Evolutionary conservation across 306 rosid genomes (phyloP), one percentile per base, ranked within the genome.

Genomic region (Purshia tridentata): DNA sequence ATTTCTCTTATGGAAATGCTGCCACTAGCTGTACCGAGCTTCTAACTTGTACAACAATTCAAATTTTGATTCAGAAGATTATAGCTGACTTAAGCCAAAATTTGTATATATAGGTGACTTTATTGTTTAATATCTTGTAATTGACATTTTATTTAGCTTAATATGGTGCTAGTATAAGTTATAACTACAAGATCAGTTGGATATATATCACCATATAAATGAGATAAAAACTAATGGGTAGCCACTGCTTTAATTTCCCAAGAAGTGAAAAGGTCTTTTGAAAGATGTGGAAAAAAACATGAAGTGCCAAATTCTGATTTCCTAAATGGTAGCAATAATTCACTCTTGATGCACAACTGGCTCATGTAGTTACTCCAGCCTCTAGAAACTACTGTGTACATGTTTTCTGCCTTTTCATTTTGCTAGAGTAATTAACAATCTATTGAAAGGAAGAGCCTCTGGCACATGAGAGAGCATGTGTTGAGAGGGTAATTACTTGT

Each of bases 1-100:
- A 55, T 65, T 39, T 67, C 58, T 68, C 69, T 69, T 55, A 68
- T 64, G 65, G 68, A 61, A 65, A 42, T 65, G 65, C 69, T 66
- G 55, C 9, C 39, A 10, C 41, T 57, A 23, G n/a, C 18, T 57
- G 35, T 23, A 8, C 6, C 29, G 63, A 13, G n/a, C 42, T 11
- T 61, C 35, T 29, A 1, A 37, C 46, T 29, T 60, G 46, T 60
- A 6, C 13, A 10, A n/a, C 9, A 58, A 29, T 10, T 29, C 35
- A 59, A 6, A 22, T 37, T 35, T 60, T 15, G 14, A 29, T 29
- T 29, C 35, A 29, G 35, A 1, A 29, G 35, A 29, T 29, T 29
- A 29, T 29, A 29, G 35, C 35, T 29, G 35, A 29, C 35, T 29
- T 29, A 29, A 29, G 35, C 1, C 35, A 29, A 29, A 29, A 29